These are phyloP conservation scores for Silene vulgaris DNA, from an alignment of 179 eudicot genomes.

Conservation along the genomic window DNA sequence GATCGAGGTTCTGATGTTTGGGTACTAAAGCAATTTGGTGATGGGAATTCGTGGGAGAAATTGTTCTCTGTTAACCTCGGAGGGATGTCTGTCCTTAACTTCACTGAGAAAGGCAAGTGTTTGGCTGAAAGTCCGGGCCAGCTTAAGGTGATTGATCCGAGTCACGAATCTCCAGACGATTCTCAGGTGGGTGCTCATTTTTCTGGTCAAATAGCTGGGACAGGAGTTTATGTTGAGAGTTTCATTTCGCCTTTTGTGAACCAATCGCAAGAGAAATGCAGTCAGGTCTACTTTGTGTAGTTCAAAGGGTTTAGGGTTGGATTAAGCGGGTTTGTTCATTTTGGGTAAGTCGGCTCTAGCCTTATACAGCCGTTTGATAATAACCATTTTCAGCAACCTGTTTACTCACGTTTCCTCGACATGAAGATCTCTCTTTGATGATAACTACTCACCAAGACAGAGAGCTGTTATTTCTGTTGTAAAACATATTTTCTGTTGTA, in stretches of 20 bases:
- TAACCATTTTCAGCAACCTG: too few species aligned
- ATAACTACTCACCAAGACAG: too few species aligned
- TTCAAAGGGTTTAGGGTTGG: too few species aligned
- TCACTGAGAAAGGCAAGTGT: not conserved
- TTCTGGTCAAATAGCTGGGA: too few species aligned
- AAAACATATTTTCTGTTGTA: not conserved
- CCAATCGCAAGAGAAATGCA: not conserved
- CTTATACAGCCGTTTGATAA: too few species aligned
- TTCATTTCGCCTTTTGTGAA: conserved; percentile 7
- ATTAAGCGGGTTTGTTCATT: too few species aligned
- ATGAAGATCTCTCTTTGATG: too few species aligned
- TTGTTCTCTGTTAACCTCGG: not conserved
- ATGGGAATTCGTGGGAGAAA: conserved; percentile 18
- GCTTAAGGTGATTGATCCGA: not conserved
- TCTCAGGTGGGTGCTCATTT: not conserved
- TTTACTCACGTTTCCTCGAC: too few species aligned
- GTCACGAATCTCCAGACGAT: not conserved
- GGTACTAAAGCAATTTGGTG: not conserved
- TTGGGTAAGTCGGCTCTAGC: too few species aligned
- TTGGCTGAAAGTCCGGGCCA: not conserved
- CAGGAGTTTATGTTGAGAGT: not conserved
- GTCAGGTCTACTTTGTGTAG: too few species aligned
- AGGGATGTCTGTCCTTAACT: not conserved
- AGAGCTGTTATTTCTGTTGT: too few species aligned
- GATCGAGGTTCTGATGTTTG: conserved; percentile 4